Conservation (phyloP, 768 basidiomycete genomes). For the Lentinula detonsa region DNA sequence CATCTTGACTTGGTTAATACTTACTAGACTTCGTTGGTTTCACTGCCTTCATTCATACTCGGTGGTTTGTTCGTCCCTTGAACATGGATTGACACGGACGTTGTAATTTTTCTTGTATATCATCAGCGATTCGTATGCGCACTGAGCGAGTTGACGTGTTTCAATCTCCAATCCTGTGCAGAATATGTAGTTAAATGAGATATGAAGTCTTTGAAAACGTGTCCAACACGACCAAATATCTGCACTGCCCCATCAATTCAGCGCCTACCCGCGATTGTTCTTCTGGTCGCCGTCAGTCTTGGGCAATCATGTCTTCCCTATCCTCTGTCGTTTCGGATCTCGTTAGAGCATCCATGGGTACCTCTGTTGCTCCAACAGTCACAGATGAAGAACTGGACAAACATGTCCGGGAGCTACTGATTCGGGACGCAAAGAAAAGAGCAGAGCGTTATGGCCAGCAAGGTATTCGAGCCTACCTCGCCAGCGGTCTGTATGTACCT, state of each 20-base stretch:
- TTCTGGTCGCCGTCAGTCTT: background rate
- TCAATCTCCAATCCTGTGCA: too few species aligned
- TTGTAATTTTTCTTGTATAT: too few species aligned
- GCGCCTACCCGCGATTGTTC: background rate
- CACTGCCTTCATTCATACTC: too few species aligned
- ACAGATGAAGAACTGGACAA: conserved; percentile 85
- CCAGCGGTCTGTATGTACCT: conserved; percentile 37
- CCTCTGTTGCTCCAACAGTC: conserved; percentile 49
- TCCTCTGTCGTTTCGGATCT: conserved; percentile 83
- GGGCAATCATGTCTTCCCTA: conserved; percentile 37
- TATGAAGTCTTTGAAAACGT: too few species aligned
- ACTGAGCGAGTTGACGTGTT: too few species aligned
- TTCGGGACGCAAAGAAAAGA: conserved; percentile 90
- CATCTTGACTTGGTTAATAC: too few species aligned
- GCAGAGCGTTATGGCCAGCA: conserved; percentile 72
- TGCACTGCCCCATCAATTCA: background rate
- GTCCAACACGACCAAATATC: background rate
- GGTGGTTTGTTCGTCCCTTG: too few species aligned
- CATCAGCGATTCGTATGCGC: too few species aligned
- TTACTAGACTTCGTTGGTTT: too few species aligned
- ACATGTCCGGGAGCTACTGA: conserved; percentile 86
- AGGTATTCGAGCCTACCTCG: conserved; percentile 77
- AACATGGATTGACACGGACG: too few species aligned
- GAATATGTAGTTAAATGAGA: too few species aligned
- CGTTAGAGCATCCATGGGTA: conserved; percentile 73